Base-by-base conservation (phyloP, 1,284 basidiomycete species). In the Irpex sp. region DNA sequence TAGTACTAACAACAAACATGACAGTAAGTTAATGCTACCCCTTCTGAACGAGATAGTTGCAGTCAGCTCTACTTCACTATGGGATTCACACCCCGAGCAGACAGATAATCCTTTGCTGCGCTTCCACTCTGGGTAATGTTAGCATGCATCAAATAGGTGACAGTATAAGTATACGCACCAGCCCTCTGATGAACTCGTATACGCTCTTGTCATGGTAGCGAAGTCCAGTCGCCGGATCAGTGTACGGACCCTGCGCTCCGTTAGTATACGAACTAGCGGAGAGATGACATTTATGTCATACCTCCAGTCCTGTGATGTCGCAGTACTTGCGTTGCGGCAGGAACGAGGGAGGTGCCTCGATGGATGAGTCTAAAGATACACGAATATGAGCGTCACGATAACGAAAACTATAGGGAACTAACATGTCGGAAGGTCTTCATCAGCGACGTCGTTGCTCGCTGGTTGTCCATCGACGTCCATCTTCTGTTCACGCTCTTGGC, bases 161-260 rank as follows among this genome's bases (percentile, higher is more conserved):
- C 49, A 44, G 9, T 11, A 34, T 26, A 36, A 34, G 26, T 15
- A 55, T 26, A 79, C 88, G 68, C 66, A 92, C 93, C 69, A 96
- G 78, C 47, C 84, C 83, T 72, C 92, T 92, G 70, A 95, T 87
- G 49, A 93, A 78, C 61, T 93, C 90, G 73, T 94, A 95, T 4
- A 95, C 85, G 67, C 88, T 92, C 75, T 91, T 93, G 77, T 94
- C 91, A 68, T 95, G 91, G 72, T 92, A 95, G 4, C 93, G 82
- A 17, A 96, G 78, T 0, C 88, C 85, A 0, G 92, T 93, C 2
- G 87, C 85, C 5, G 93, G 93, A 69, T 95, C 92, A 0, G 92
- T 94, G 69, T 95, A 94, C 3, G 89, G 91, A 0, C 90, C 92
- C 90, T 92, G 8, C 3, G 51, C 11, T 36, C 5, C 40, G 7